Conservation (phyloP, 805 yeast species). For the Hanseniaspora valbyensis region DNA sequence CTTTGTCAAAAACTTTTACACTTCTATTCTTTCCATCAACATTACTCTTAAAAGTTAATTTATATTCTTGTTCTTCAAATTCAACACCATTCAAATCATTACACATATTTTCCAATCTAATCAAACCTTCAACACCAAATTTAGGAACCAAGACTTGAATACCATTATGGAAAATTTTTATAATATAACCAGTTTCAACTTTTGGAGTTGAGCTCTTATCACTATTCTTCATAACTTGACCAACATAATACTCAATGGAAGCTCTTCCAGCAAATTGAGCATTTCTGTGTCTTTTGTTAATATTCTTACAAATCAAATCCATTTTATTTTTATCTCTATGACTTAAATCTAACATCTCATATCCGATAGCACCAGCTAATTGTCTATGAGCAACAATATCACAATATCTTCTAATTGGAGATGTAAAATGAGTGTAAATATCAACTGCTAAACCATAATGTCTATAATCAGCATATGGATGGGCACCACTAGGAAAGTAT, state of each 20-base stretch:
- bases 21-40: conserved; percentile 37
- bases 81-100: conserved; percentile 52
- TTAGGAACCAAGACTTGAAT: conserved; percentile 88
- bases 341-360: conserved; percentile 67
- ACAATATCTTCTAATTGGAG: conserved; percentile 96
- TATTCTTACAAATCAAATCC: conserved; percentile 79
- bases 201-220: conserved; percentile 46
- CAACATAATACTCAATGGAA: conserved; percentile 92
- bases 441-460: conserved; percentile 97
- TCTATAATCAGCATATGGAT: conserved; percentile 78
- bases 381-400: conserved; percentile 97
- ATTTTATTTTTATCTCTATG: conserved; percentile 84
- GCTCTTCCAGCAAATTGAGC: conserved; percentile 99
- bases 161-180: conserved; percentile 88
- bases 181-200: conserved; percentile 78
- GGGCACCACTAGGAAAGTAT: conserved; percentile 84
- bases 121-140: conserved; percentile 90
- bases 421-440: conserved; percentile 95
- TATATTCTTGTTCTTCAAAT: conserved; percentile 70
- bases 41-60: conserved; percentile 45
- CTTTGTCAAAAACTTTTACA: conserved; percentile 71
- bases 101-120: conserved; percentile 62
- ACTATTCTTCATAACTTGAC: conserved; percentile 72
- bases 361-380: conserved; percentile 94
- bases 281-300: conserved; percentile 87